Conservation (phyloP, 2,329 filamentous ascomycete genomes). For the Akanthomyces uredinophilus region DNA sequence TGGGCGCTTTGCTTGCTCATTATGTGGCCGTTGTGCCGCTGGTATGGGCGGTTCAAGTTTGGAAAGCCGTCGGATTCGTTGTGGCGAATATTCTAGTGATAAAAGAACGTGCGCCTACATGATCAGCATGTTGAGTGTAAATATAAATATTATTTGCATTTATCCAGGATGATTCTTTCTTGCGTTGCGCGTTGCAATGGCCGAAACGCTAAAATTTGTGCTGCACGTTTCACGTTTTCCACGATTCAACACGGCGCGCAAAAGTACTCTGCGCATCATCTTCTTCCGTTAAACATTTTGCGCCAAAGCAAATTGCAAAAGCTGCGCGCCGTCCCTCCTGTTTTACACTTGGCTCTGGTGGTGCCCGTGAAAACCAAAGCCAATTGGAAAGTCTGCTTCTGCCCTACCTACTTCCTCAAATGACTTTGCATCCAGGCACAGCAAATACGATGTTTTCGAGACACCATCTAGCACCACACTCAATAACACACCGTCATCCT, state of each 20-base stretch:
- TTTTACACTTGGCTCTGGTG: slow-evolving; percentile 27
- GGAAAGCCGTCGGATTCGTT: slow-evolving; percentile 37
- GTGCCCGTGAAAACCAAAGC: slow-evolving; percentile 60
- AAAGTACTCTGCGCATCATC: not conserved
- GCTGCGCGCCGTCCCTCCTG: not conserved
- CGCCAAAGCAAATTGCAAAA: not conserved
- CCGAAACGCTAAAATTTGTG: not conserved
- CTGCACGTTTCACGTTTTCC: not conserved
- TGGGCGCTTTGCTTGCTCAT: slow-evolving; percentile 32
- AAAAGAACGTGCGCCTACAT: not conserved
- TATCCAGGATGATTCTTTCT: not conserved
- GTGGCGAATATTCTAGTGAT: slow-evolving; percentile 40
- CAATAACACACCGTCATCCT: slow-evolving; percentile 60
- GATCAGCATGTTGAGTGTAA: not conserved
- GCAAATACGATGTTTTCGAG: slow-evolving; percentile 55
- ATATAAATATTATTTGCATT: not conserved
- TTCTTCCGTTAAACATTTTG: not conserved
- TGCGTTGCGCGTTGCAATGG: not conserved
- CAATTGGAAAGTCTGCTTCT: slow-evolving; percentile 55
- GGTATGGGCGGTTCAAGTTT: slow-evolving; percentile 40
- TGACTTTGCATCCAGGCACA: slow-evolving; percentile 58
- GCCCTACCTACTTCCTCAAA: slow-evolving; percentile 62
- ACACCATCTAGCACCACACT: slow-evolving; percentile 60
- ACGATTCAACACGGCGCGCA: not conserved
- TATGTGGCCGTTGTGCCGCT: slow-evolving; percentile 37